Evolutionary conservation across 176 grass and related monocot species (phyloP).

Genomic region (Poa pratensis): DNA sequence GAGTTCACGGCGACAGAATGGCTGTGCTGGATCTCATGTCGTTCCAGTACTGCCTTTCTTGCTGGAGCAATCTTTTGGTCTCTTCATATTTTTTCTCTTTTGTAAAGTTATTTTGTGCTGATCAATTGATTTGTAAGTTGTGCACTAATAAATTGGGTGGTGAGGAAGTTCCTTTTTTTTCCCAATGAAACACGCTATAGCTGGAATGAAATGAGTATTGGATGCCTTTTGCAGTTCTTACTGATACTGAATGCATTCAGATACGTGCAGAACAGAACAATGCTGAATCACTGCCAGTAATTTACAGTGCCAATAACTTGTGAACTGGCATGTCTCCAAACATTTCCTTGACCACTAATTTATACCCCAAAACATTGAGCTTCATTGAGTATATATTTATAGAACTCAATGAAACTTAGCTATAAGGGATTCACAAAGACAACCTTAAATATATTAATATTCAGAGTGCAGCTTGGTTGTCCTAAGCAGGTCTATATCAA

Average conservation of each 20-base stretch:
- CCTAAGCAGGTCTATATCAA: not conserved
- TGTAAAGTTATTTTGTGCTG: slow-evolving; percentile 27
- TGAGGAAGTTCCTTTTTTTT: not conserved
- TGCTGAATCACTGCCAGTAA: not conserved
- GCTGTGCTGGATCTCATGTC: not conserved
- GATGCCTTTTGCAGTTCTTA: not conserved
- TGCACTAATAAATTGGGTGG: slow-evolving; percentile 6
- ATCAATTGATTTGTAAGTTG: slow-evolving; percentile 39
- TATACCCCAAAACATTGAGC: too few species aligned
- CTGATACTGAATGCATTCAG: not conserved
- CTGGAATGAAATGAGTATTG: not conserved
- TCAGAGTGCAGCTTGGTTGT: not conserved
- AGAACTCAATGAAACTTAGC: not conserved
- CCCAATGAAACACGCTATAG: not conserved
- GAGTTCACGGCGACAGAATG: not conserved
- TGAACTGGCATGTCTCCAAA: not conserved
- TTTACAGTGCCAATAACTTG: not conserved
- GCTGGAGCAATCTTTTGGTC: not conserved
- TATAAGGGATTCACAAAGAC: not conserved
- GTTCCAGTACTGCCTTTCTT: not conserved
- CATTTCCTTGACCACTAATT: not conserved
- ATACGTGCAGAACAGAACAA: not conserved
- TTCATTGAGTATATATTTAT: not conserved
- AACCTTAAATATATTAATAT: not conserved
- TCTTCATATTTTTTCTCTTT: slow-evolving; percentile 11